Base-by-base conservation (phyloP, 768 basidiomycete genomes). In the Mycena vulgaris region DNA sequence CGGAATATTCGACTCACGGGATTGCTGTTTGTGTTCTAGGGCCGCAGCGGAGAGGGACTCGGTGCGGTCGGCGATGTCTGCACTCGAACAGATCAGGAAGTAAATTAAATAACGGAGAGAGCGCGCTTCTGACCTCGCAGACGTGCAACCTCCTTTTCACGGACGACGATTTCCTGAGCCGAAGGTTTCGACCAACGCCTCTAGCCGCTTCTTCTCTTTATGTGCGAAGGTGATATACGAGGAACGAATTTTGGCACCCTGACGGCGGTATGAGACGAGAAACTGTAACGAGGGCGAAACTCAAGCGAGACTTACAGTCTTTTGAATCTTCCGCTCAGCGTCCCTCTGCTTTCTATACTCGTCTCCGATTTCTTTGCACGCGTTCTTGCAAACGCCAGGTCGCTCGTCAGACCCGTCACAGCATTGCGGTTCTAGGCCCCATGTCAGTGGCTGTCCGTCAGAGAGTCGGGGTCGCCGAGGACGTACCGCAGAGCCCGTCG, bases 391-490 rank as follows among this genome's bases (percentile, higher is more conserved):
- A 19, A 92, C 85, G 21, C 95, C 95, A 13, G 88, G 80, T 28
- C 84, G 87, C 82, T 99, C 98, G 80, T 99, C 97, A 0, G 96
- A 95, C 16, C 97, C 97, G 74, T 99, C 97, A 76, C 97, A 99
- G 75, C 97, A 99, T 77, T 95, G 89, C 0, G 88, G 86, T 78
- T 99, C 97, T 98, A 73, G 7, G 23, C 5, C 19, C 14, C 14
- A 6, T 25, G 53, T 83, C 47, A 80, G 74, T 57, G 31, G 39
- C 40, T 19, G 19, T 35, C 25, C 35, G 1, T 31, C 23, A 25
- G 13, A 17, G 31, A 47, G 16, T 47, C 7, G 23, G 1, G 17
- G 21, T n/a, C 7, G 33, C 16, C 4, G 37, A 42, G 30, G 14
- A 83, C 93, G 23, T 77, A 95, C 96, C 96, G 79, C 97, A 99